Base-by-base conservation (phyloP, 306 rosid species). In the Lagenaria siceraria region DNA sequence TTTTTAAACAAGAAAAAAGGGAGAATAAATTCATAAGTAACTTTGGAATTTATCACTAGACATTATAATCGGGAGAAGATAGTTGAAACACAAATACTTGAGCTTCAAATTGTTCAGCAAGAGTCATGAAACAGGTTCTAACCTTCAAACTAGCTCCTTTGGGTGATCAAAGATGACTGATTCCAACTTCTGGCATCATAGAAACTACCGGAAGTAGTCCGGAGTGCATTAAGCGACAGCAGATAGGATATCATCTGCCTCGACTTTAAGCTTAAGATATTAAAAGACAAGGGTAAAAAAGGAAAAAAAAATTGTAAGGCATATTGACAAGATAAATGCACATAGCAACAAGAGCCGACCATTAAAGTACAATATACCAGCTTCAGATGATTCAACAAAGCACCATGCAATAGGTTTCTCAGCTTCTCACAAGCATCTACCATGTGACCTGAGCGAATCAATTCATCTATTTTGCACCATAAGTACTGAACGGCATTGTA, bases 341-440 rank as follows among this genome's bases (percentile, higher is more conserved):
- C 6, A 74, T 54, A 35, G 21, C 42, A 51, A 31, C 4, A 3
- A 64, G 55, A 80, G 53, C 29, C n/a, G 64, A 70, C 2, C 43
- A 35, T 70, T 46, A 31, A 58, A 64, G 74, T 19, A 75, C 49
- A 75, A 55, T 77, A 65, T 90, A 95, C 98, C 88, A 83, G 79
- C 81, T 82, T 79, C 58, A 95, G 87, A 84, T 95, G 97, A 69
- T 81, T 84, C 80, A 74, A 79, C 85, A 95, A 81, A 81, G 97
- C 91, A 77, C 82, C 84, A 52, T 84, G 88, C 43, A 95, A 66
- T 81, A 87, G 87, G 73, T 62, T 78, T 84, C 79, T 95, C 82
- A 92, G 96, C 85, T 89, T 92, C 48, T 79, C 85, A 53, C 91
- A 95, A 68, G 89, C 93, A 76, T 92, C 97, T 77, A 85, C 96